These are phyloP conservation scores for Salvia miltiorrhiza DNA, from an alignment of 257 asterid genomes.

Conservation along the genomic window DNA sequence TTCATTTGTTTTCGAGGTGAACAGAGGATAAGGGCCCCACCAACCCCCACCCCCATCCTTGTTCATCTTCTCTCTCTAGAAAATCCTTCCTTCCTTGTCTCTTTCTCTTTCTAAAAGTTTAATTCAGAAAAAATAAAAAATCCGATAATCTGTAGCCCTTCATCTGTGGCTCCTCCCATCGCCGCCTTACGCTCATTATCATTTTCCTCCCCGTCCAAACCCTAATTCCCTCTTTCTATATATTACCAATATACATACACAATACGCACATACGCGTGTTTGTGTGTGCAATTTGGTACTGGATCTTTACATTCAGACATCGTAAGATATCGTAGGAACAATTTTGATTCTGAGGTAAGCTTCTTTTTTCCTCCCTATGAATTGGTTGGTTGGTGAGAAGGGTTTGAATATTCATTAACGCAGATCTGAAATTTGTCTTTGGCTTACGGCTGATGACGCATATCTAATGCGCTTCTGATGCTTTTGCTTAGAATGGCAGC, in stretches of 20 bases:
- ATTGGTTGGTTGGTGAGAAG: background rate
- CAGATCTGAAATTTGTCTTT: constrained; percentile 9
- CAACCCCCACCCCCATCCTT: constrained; percentile 10
- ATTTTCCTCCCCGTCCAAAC: constrained; percentile 20
- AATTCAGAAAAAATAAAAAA: background rate
- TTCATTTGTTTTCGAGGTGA: constrained; percentile 22
- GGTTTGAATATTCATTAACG: background rate
- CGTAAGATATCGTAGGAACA: background rate
- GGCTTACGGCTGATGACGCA: background rate
- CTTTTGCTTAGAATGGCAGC: background rate
- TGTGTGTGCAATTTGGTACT: constrained; percentile 5
- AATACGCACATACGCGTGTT: background rate
- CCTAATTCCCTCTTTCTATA: constrained; percentile 20
- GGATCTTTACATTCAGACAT: background rate
- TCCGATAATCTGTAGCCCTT: constrained; percentile 15
- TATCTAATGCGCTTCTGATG: background rate
- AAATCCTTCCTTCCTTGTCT: background rate
- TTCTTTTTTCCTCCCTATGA: background rate
- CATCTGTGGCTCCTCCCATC: constrained; percentile 24
- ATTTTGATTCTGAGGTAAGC: constrained; percentile 15
- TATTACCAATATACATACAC: background rate
- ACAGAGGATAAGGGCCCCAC: constrained; percentile 28
- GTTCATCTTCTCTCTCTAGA: constrained; percentile 37
- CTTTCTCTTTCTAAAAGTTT: constrained; percentile 4
- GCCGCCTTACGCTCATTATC: constrained; percentile 34